Percentiles rank a stretch among this genome's conserved stretches.
Conservation (phyloP, 768 basidiomycete genomes). For the Suillus subluteus region DNA sequence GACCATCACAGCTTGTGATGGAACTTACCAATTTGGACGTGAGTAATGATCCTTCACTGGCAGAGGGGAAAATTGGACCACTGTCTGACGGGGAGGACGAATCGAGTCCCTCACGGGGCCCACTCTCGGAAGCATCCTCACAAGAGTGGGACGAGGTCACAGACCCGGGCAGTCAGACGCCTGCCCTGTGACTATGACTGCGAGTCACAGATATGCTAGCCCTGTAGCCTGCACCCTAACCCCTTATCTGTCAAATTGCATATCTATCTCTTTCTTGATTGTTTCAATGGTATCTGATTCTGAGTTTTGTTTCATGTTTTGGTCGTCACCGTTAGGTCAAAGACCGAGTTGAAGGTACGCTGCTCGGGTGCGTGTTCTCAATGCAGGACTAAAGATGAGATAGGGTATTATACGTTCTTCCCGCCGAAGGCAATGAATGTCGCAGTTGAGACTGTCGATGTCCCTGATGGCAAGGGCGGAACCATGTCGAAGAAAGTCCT, state of each 20-base stretch:
- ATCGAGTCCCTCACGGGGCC: constrained; percentile 63
- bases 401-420: constrained; percentile 80
- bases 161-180: constrained; percentile 65
- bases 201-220: constrained; percentile 30
- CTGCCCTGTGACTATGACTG: constrained; percentile 45
- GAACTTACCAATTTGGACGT: constrained; percentile 89
- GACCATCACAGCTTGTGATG: constrained; percentile 59
- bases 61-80: constrained; percentile 28
- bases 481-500: constrained; percentile 53
- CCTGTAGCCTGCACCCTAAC: constrained; percentile 26
- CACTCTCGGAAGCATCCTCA: constrained; percentile 86
- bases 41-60: constrained; percentile 59
- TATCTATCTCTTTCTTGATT: constrained; percentile 22
- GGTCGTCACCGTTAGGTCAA: constrained; percentile 53
- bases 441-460: constrained; percentile 47
- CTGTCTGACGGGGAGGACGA: constrained; percentile 54
- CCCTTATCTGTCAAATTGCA: constrained; percentile 19
- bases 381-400: constrained; percentile 22
- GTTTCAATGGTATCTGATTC: constrained; percentile 58
- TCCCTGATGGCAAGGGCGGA: constrained; percentile 22
- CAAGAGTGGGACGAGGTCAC: constrained; percentile 91
- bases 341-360: constrained; percentile 77
- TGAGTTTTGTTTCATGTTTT: constrained; percentile 36
- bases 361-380: constrained; percentile 14
- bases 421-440: constrained; percentile 77